Conservation (phyloP, 2,329 filamentous ascomycete genomes). For the Macroventuria anomochaeta region DNA sequence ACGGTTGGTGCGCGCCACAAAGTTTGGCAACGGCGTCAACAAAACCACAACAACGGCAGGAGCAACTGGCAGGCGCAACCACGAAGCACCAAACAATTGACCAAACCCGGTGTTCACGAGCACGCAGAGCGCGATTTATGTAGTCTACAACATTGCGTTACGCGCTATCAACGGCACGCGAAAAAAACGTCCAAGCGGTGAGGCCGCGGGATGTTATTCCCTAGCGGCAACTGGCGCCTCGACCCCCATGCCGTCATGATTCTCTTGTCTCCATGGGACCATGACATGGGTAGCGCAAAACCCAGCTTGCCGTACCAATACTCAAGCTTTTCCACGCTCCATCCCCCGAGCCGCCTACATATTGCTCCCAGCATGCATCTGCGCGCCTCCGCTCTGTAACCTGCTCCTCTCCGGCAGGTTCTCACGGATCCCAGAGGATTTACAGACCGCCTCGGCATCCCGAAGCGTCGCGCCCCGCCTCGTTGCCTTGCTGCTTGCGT, state of each 20-base stretch:
- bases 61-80: too few relatives aligned
- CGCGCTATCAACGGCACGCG: slow-evolving; percentile 6
- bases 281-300: slow-evolving; percentile 14
- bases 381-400: slow-evolving; percentile 14
- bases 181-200: slow-evolving; percentile 11
- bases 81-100: not conserved
- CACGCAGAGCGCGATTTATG: slow-evolving; percentile 1
- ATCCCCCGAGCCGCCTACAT: slow-evolving; percentile 17
- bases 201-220: slow-evolving; percentile 11
- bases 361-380: slow-evolving; percentile 19
- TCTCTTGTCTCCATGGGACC: slow-evolving; percentile 14
- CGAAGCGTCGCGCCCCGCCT: slow-evolving; percentile 10
- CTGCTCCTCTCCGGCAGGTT: slow-evolving; percentile 15
- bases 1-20: slow-evolving; percentile 14
- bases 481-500: slow-evolving; percentile 12
- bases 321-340: slow-evolving; percentile 21
- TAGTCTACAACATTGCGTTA: not conserved
- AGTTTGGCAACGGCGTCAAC: slow-evolving; percentile 14
- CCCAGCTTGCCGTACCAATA: slow-evolving; percentile 20
- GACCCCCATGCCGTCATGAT: slow-evolving; percentile 21
- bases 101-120: not conserved
- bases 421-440: slow-evolving; percentile 3
- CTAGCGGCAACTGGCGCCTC: too few relatives aligned
- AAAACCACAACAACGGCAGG: slow-evolving; percentile 10
- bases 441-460: slow-evolving; percentile 1